Evolutionary conservation across 1,284 basidiomycete species (phyloP).

Genomic region (Cutaneotrichosporon sp.): DNA sequence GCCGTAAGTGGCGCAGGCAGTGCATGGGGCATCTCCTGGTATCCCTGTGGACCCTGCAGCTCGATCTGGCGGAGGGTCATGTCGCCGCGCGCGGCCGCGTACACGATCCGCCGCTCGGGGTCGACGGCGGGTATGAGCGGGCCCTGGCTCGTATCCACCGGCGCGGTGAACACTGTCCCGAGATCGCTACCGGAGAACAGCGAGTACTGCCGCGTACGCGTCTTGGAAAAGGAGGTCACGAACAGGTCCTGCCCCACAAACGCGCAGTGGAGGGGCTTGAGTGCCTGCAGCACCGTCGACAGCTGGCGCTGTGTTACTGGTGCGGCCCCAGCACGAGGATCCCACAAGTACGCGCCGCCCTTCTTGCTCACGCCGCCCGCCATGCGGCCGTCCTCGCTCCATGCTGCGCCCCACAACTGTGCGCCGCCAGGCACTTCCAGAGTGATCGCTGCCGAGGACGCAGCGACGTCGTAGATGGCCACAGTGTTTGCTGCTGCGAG

Average conservation of each 20-base stretch:
- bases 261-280: conserved; percentile 40
- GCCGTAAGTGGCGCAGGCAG: conserved; percentile 37
- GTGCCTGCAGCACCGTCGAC: conserved; percentile 30
- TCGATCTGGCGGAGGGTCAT: conserved; percentile 49
- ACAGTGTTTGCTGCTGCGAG: conserved; percentile 24
- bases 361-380: conserved; percentile 42
- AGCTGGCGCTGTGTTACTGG: conserved; percentile 19
- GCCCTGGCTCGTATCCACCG: conserved; percentile 46
- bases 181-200: conserved; percentile 29
- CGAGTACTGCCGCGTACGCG: conserved; percentile 32
- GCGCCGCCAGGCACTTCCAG: conserved; percentile 18
- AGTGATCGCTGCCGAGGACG: conserved; percentile 9
- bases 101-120: conserved; percentile 45
- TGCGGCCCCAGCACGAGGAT: conserved; percentile 30
- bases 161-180: conserved; percentile 31
- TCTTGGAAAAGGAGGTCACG: conserved; percentile 46
- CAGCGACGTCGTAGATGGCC: conserved; percentile 41
- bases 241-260: conserved; percentile 44
- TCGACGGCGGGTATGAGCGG: conserved; percentile 46
- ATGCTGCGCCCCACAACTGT: conserved; percentile 41
- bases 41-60: conserved; percentile 37
- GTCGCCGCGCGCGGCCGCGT: conserved; percentile 47
- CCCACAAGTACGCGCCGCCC: conserved; percentile 41
- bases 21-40: conserved; percentile 39
- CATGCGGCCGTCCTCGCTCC: conserved; percentile 42